Evolutionary conservation across 495 filamentous ascomycete species (phyloP), one percentile per base, ranked within the genome.

Genomic region (Daldinia loculata): DNA sequence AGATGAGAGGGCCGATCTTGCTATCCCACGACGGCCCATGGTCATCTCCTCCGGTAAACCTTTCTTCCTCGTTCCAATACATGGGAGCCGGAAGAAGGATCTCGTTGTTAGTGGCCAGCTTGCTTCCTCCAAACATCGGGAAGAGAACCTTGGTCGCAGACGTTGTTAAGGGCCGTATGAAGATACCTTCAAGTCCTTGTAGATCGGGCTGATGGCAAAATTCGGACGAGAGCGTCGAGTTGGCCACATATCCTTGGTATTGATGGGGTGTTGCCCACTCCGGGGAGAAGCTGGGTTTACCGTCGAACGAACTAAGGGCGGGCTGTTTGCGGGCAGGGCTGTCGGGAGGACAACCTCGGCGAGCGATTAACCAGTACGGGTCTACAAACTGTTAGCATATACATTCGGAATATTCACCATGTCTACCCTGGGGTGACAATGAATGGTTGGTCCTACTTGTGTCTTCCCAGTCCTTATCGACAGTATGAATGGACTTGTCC

Each of bases 31-130:
- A 53, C 14, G 79, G 79, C 12, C 86, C 85, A 24, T 83, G 80
- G 15, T 81, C 75, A 32, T 80, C 80, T 65, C 84, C 81, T 56
- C 88, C 88, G 3, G 83, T 84, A 80, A 93, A 94, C n/a, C 90
- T 87, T 60, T 85, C 80, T 53, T 93, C 89, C 15, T 91, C 82
- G 60, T 85, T 85, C 84, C 88, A 92, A 76, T 92, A 92, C 87
- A 90, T 91, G 32, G 90, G 87, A 0, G 90, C 86, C 0, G 91
- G 91, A 48, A 93, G 84, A 19, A 93, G 82, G 67, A 93, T 90
- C 58, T 93, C 91, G 69, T 91, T 92, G 77, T 92, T 93, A 56
- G 90, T 87, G 32, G 84, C 87, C 50, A 92, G 83, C 72, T 94
- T 93, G 73, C 86, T 89, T 57, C 90, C 90, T 32, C 90, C 85